Base-by-base conservation (phyloP, 2,329 filamentous ascomycete species). In the Monosporascus sp. region DNA sequence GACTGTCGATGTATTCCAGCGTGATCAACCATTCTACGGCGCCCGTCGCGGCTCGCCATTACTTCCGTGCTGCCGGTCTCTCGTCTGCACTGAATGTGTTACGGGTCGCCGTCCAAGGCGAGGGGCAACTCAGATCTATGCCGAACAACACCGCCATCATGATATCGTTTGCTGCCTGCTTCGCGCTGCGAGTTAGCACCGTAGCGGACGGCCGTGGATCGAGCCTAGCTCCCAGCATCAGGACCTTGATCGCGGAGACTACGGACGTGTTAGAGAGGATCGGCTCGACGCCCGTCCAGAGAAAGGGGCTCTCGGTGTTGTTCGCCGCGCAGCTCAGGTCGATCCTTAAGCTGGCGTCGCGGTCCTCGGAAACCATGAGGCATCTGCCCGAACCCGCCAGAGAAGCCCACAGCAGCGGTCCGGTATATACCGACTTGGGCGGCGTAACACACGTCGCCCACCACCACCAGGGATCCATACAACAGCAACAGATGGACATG, bases 111-210 rank as follows among this genome's bases (percentile, higher is more conserved):
- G 87, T 89, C 6, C 86, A 89, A 66, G 86, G 86, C 37, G 87
- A 90, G 63, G 73, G 77, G 0, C 80, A 86, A 56, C 75, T 90
- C 0, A 84, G 84, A 52, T 89, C 86, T 0, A 90, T 90, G 86
- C 87, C 87, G 0, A 90, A 90, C 68, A 90, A 90, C 60, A 89
- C 87, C 0, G 81, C 86, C 52, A 88, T 89, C 58, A 90, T 90
- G 87, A 88, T 90, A 14, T 87, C 86, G 1, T 89, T 89, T 58
- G 86, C 87, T 0, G 85, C 85, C 5, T 87, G 84, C 60, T 87
- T 87, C 56, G 84, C 85, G 0, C 68, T 88, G n/a, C 80, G 81
- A 9, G 74, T 88, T 5, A 85, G 82, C 58, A 77, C 81, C 0
- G 80, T 82, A 48, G 77, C 81, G 3, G 75, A 78, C 0, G 81